Evolutionary conservation across 2,329 filamentous ascomycete species (phyloP).

Genomic region (Zasmidium angulare): DNA sequence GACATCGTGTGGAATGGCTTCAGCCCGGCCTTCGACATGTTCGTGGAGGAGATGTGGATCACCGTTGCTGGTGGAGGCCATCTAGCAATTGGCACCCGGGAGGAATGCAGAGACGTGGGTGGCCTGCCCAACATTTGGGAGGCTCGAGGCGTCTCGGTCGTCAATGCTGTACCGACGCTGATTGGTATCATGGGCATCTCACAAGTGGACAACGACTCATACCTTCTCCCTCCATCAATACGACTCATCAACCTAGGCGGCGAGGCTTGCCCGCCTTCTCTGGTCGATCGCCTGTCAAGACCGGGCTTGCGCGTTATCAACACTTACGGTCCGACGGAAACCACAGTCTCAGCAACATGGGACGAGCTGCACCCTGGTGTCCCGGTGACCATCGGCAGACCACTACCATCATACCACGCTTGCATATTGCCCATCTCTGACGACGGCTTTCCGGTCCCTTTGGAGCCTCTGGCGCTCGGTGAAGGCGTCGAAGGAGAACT

Average conservation of each 20-base stretch:
- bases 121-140: constrained; percentile 21
- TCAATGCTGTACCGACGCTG: constrained; percentile 26
- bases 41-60: constrained; percentile 28
- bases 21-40: constrained; percentile 28
- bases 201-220: constrained; percentile 11
- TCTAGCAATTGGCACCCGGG: constrained; percentile 22
- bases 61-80: constrained; percentile 25
- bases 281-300: constrained; percentile 21
- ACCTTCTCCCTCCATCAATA: constrained; percentile 19
- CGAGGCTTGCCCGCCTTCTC: constrained; percentile 21
- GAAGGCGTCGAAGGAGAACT: constrained; percentile 23
- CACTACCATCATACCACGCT: constrained; percentile 24
- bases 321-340: constrained; percentile 27
- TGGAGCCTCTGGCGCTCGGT: constrained; percentile 15
- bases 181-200: constrained; percentile 23
- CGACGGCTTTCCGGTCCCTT: constrained; percentile 5
- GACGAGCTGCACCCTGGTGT: constrained; percentile 21
- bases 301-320: constrained; percentile 23
- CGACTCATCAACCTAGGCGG: constrained; percentile 25
- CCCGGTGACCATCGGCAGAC: constrained; percentile 24
- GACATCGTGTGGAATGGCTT: constrained; percentile 26
- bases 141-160: constrained; percentile 18
- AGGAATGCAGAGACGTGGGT: constrained; percentile 20
- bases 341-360: constrained; percentile 23
- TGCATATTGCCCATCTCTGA: constrained; percentile 20